Conservation (phyloP, 2,329 filamentous ascomycete genomes). For the Cladorrhinum sp. region DNA sequence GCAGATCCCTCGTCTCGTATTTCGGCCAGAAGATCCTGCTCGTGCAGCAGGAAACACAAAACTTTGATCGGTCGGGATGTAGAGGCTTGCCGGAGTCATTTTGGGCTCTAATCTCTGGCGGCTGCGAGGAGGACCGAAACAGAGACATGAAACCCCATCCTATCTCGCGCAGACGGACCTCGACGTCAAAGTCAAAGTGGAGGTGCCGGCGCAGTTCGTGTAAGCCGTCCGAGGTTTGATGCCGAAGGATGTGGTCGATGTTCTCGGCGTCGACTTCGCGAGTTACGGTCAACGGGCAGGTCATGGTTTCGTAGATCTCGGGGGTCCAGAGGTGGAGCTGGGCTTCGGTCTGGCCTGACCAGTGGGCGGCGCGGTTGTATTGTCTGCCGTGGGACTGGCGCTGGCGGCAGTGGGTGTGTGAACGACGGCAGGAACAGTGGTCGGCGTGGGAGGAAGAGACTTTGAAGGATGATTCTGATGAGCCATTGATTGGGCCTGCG, state of each 20-base stretch:
- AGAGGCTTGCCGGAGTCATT: constrained; percentile 25
- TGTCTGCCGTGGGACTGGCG: neutral
- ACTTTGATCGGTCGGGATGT: constrained; percentile 19
- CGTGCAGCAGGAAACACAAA: constrained; percentile 25
- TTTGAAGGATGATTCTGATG: constrained; percentile 18
- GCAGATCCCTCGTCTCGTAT: constrained; percentile 26
- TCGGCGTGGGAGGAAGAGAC: constrained; percentile 18
- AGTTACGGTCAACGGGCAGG: constrained; percentile 26
- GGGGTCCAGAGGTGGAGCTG: constrained; percentile 29
- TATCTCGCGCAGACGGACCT: constrained; percentile 26
- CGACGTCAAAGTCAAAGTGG: constrained; percentile 28
- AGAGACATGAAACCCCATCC: constrained; percentile 21
- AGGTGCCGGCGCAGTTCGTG: constrained; percentile 20
- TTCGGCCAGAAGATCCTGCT: constrained; percentile 27
- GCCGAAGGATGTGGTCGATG: constrained; percentile 20
- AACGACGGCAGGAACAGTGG: constrained; percentile 16
- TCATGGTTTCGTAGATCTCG: constrained; percentile 28
- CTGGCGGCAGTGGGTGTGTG: constrained; percentile 8
- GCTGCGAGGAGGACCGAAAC: constrained; percentile 21
- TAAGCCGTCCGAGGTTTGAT: neutral
- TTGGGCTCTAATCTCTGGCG: constrained; percentile 25
- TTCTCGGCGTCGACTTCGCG: constrained; percentile 23
- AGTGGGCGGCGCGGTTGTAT: constrained; percentile 27
- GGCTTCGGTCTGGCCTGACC: constrained; percentile 28
- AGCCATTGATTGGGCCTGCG: neutral